phyloP scores from a whole-genome alignment of 129 eudicot genomes.

The Ambrosia trifida region DNA sequence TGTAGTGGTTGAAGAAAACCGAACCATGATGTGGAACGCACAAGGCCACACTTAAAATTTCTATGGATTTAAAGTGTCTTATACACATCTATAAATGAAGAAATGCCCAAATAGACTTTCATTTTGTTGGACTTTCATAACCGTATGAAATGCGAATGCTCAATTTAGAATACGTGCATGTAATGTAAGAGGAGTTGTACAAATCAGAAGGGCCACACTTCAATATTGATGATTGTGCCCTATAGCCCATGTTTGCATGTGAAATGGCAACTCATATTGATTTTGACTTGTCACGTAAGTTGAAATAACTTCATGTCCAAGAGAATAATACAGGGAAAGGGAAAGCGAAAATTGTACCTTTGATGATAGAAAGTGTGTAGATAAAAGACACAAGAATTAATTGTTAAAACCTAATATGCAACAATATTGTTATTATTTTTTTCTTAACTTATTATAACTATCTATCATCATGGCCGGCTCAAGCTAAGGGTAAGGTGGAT shows the following conservation, averaged over 20 bases:
- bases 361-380: not conserved
- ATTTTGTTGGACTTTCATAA: not conserved
- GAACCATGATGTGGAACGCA: constrained; percentile 9
- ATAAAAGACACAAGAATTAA: not conserved
- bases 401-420: too few species aligned
- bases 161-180: constrained; percentile 10
- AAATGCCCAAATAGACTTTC: not conserved
- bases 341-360: not conserved
- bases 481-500: too few species aligned
- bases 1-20: not conserved
- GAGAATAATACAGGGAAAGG: not conserved
- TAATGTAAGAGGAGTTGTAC: constrained; percentile 4
- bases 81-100: not conserved
- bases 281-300: constrained; percentile 29
- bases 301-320: constrained; percentile 14
- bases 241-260: constrained; percentile 37
- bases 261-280: constrained; percentile 38
- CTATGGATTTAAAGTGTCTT: too few species aligned
- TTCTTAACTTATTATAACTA: too few species aligned
- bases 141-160: constrained; percentile 17
- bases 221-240: not conserved
- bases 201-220: constrained; percentile 24
- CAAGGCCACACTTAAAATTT: not conserved
- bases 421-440: too few species aligned
- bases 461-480: too few species aligned